These are phyloP conservation scores for Colletotrichum cereale DNA, from an alignment of 2,329 filamentous ascomycete genomes.

Conservation along the genomic window DNA sequence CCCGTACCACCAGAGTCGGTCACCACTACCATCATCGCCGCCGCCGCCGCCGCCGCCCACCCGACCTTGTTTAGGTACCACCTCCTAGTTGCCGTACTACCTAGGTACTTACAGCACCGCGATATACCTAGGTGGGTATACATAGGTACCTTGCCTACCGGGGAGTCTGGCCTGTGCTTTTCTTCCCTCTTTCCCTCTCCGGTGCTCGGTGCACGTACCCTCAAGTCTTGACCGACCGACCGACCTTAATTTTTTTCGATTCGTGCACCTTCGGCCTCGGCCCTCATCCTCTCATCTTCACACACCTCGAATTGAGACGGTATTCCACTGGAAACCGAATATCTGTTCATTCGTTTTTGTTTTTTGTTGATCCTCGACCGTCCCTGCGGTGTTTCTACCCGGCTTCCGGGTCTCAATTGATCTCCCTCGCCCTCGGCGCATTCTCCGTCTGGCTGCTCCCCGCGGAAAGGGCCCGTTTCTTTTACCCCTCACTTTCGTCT, in stretches of 20 bases:
- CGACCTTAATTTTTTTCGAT: slow-evolving; percentile 39
- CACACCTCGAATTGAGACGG: slow-evolving; percentile 35
- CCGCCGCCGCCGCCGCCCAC: neutral
- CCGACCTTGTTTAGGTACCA: neutral
- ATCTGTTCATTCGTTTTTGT: slow-evolving; percentile 4
- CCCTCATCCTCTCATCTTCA: slow-evolving; percentile 40
- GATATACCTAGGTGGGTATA: too few relatives aligned
- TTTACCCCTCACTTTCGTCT: slow-evolving; percentile 41
- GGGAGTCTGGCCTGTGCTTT: slow-evolving; percentile 22
- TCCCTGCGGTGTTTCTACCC: slow-evolving; percentile 12
- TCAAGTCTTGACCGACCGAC: slow-evolving; percentile 40
- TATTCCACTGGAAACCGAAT: slow-evolving; percentile 28
- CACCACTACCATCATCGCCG: neutral
- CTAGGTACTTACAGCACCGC: neutral
- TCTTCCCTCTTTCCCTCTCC: slow-evolving; percentile 39
- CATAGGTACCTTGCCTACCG: neutral
- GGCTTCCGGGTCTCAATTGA: slow-evolving; percentile 31
- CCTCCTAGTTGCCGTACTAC: neutral
- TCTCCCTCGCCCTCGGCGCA: slow-evolving; percentile 28
- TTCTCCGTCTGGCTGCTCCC: slow-evolving; percentile 28
- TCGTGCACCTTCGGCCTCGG: slow-evolving; percentile 39
- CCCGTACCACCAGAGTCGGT: neutral
- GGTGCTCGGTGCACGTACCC: slow-evolving; percentile 41
- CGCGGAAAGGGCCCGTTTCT: slow-evolving; percentile 37
- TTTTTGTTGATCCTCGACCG: neutral